A percentile compares a stretch with the other conserved stretches of the same genome.
Conservation (phyloP, 352 stramenopile species). For the Elongisporangium prolatum region DNA sequence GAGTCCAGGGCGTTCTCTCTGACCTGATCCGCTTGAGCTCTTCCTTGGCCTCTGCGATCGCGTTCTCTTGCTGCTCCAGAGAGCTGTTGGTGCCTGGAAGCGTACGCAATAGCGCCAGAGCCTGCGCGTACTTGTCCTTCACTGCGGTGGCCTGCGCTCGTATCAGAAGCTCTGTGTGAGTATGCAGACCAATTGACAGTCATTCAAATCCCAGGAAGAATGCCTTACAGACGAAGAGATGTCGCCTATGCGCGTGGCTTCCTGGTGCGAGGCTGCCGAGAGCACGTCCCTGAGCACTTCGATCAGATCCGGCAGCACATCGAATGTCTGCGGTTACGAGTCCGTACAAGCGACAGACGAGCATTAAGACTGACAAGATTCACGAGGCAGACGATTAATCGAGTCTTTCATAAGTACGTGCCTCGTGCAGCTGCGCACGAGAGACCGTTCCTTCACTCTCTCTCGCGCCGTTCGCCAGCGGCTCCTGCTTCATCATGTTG, state of each 20-base stretch:
- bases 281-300: slow-evolving; percentile 84
- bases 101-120: slow-evolving; percentile 60
- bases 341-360: background rate
- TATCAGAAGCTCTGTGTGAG: background rate
- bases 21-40: slow-evolving; percentile 79
- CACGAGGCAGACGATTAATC: background rate
- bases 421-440: slow-evolving; percentile 68
- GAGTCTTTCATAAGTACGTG: slow-evolving; percentile 5
- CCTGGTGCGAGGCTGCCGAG: slow-evolving; percentile 63
- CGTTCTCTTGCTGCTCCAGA: slow-evolving; percentile 68
- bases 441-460: slow-evolving; percentile 43
- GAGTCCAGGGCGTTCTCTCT: slow-evolving; percentile 1
- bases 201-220: background rate
- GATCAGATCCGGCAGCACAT: slow-evolving; percentile 78
- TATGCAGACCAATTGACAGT: background rate
- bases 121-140: slow-evolving; percentile 72
- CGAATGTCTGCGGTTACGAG: slow-evolving; percentile 42
- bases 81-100: slow-evolving; percentile 73
- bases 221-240: slow-evolving; percentile 64
- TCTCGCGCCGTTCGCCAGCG: slow-evolving; percentile 27
- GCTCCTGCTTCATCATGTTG: slow-evolving; percentile 17
- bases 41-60: slow-evolving; percentile 61
- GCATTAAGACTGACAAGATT: background rate
- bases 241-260: slow-evolving; percentile 74
- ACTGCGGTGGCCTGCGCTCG: slow-evolving; percentile 52